Conservation (phyloP, 495 filamentous ascomycete species). For the Hypoxylon perforatum region DNA sequence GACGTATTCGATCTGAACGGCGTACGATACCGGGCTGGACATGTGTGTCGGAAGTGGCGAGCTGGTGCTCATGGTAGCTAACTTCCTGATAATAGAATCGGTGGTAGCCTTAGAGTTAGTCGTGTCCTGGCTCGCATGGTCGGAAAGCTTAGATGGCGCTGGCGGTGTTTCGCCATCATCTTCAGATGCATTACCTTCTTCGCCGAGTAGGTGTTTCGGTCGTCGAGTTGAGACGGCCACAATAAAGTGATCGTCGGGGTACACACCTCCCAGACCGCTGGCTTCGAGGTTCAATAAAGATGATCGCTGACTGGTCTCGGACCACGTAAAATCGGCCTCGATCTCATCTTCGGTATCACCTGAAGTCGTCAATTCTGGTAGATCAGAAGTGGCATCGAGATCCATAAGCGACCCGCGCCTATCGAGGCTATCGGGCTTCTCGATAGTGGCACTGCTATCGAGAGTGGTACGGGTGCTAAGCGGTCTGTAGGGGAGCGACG, state of each 20-base stretch:
- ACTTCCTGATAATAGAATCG: slow-evolving; percentile 48
- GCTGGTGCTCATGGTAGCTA: slow-evolving; percentile 52
- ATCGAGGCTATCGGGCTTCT: background rate
- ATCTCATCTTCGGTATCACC: slow-evolving; percentile 47
- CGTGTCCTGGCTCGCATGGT: slow-evolving; percentile 26
- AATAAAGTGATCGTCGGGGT: slow-evolving; percentile 74
- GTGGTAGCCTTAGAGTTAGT: slow-evolving; percentile 42
- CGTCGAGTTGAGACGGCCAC: slow-evolving; percentile 65
- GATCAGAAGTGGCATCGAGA: slow-evolving; percentile 34
- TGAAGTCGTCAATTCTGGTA: slow-evolving; percentile 35
- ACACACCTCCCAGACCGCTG: slow-evolving; percentile 72
- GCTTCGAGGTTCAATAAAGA: slow-evolving; percentile 60
- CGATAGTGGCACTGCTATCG: too few relatives aligned
- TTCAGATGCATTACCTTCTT: slow-evolving; percentile 22
- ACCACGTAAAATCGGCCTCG: slow-evolving; percentile 52
- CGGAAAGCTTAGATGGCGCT: slow-evolving; percentile 4
- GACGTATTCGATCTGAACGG: slow-evolving; percentile 52
- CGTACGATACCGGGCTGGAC: background rate
- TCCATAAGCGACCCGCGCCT: slow-evolving; percentile 28
- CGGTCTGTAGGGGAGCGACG: slow-evolving; percentile 55
- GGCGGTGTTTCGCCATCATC: slow-evolving; percentile 21
- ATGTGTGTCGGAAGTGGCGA: slow-evolving; percentile 39
- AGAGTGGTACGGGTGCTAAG: slow-evolving; percentile 43
- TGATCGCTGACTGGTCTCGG: slow-evolving; percentile 41
- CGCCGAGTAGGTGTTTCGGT: slow-evolving; percentile 27